These are phyloP conservation scores for Cornus controversa DNA, from an alignment of 148 eudicot genomes.

Conservation along the genomic window DNA sequence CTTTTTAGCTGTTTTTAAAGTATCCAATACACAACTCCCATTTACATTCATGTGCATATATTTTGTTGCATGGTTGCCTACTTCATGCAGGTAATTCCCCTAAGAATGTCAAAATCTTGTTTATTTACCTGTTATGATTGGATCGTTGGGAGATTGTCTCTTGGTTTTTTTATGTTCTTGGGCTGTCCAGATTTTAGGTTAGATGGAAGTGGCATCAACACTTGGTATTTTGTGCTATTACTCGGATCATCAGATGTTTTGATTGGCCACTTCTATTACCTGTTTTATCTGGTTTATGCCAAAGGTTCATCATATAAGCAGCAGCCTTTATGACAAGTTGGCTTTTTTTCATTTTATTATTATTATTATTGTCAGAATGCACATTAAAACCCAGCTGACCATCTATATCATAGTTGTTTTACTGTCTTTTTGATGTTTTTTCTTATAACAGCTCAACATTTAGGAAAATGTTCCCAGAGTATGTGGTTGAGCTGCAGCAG, in stretches of 20 bases:
- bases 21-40: background rate
- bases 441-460: constrained; percentile 53
- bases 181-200: background rate
- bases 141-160: background rate
- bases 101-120: background rate
- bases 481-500: constrained; percentile 77
- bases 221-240: background rate
- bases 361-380: background rate
- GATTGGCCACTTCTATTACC: background rate
- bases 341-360: too few relatives aligned
- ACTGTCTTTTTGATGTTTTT: background rate
- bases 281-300: background rate
- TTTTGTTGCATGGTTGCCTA: background rate
- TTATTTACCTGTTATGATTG: background rate
- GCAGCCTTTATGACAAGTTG: background rate
- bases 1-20: background rate
- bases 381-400: background rate
- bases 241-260: background rate
- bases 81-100: background rate
- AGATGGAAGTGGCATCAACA: background rate
- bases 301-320: background rate
- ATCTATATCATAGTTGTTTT: background rate
- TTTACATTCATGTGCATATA: background rate
- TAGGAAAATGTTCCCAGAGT: constrained; percentile 89
- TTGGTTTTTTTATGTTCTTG: background rate